Evolutionary conservation across 768 basidiomycete species (phyloP).

Genomic region (Cystofilobasidium capitatum): DNA sequence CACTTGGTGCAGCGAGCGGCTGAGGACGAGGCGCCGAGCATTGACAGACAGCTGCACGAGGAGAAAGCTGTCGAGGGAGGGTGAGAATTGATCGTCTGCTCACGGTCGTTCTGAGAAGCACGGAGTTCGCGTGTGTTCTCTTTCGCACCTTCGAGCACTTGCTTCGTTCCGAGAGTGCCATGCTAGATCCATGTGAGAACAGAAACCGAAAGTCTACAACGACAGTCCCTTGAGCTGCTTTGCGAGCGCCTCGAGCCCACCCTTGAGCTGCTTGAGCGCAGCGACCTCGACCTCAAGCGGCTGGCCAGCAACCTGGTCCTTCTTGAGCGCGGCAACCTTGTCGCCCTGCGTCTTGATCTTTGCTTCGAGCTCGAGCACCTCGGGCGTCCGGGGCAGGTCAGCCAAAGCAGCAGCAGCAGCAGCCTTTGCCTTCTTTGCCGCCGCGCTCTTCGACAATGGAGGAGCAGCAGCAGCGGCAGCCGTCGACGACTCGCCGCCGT

Average conservation of each 20-base stretch:
- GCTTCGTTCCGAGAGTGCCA: no score
- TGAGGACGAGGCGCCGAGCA: no score
- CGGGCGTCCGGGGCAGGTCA: slow-evolving; percentile 55
- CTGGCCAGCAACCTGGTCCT: slow-evolving; percentile 43
- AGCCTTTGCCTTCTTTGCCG: slow-evolving; percentile 43
- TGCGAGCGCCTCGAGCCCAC: slow-evolving; percentile 53
- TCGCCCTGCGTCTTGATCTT: slow-evolving; percentile 69
- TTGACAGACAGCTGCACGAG: no score
- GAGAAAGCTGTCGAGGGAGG: no score
- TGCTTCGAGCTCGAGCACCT: slow-evolving; percentile 61
- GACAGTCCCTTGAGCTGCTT: slow-evolving; percentile 59
- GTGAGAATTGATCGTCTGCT: no score
- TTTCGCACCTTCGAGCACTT: no score
- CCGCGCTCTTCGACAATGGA: slow-evolving; percentile 42
- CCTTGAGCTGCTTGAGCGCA: slow-evolving; percentile 55
- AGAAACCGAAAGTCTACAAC: no score
- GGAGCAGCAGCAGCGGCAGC: slow-evolving; percentile 36
- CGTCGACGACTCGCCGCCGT: slow-evolving; percentile 53
- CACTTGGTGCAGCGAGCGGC: no score
- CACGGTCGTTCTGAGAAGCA: no score
- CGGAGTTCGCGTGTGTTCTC: no score
- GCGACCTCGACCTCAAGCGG: slow-evolving; percentile 38
- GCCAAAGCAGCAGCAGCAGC: slow-evolving; percentile 41
- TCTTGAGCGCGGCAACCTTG: slow-evolving; percentile 57
- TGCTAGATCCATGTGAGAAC: not conserved